Conservation (phyloP, 2,329 filamentous ascomycete genomes). For the Immersiporthe knoxdaviesiana region DNA sequence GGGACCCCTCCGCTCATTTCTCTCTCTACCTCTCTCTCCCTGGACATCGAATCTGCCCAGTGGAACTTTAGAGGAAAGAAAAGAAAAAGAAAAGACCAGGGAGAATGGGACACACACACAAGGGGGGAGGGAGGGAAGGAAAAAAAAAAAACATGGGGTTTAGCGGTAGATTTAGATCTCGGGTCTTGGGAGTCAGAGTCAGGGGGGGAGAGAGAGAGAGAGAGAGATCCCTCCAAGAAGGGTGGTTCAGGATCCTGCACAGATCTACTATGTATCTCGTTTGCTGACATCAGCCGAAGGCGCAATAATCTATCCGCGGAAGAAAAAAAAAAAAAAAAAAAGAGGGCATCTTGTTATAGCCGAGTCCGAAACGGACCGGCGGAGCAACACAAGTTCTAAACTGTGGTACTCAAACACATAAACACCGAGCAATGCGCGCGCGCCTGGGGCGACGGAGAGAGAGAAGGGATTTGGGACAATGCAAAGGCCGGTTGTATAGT, state of each 20-base stretch:
- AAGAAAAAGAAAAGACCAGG: background rate
- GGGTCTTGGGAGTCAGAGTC: background rate
- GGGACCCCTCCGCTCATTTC: background rate
- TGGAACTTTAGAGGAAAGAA: background rate
- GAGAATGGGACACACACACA: no score
- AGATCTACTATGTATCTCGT: no score
- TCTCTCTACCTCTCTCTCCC: no score
- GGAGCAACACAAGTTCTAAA: background rate
- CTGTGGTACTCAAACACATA: no score
- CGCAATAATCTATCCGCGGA: background rate
- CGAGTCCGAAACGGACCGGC: background rate
- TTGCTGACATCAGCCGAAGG: background rate
- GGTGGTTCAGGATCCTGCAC: slow-evolving; percentile 6
- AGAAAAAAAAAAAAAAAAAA: no score
- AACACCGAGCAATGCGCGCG: background rate
- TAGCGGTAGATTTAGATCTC: background rate
- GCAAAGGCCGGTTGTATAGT: background rate
- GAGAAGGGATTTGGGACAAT: background rate
- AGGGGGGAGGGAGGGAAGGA: no score
- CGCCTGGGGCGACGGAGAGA: background rate
- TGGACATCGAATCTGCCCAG: background rate
- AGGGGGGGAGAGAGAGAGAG: no score
- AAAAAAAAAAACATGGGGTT: background rate
- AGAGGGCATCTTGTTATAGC: background rate
- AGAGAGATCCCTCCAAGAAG: background rate